Evolutionary conservation across 345 rosid species (phyloP), one percentile per base, ranked within the genome.

Genomic region (Populus nigra): DNA sequence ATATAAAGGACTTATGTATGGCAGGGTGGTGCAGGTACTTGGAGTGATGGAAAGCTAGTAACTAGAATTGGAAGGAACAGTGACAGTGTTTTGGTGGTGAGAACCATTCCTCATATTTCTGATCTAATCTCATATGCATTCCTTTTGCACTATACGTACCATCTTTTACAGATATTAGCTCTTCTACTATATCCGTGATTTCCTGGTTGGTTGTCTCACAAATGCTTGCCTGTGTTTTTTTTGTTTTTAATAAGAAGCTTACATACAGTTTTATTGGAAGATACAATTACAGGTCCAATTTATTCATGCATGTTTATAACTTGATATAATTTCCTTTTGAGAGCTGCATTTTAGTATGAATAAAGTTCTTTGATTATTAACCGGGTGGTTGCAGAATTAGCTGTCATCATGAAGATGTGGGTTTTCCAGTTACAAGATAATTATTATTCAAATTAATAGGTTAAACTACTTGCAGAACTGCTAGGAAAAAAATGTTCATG

Each of bases 1-100:
- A 80, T 82, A 49, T 84, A 71, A 83, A 90, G 94, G 84, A 91
- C 96, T 91, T 92, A 92, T 91, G 83, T 63, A 65, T 88, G 74
- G 90, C 99, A 95, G 99, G 99, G 99, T 90, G 98, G 97, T 91
- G 99, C 99, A 93, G 99, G 99, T 91, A 90, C 99, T 35, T 95
- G 99, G 99, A 95, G 99, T 79, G 99, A 95, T 85, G 98, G 98
- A 79, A 95, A 95, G 88, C 94, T 95, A 61, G 96, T 95, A 50
- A 95, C 99, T 61, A 92, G 98, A 83, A 95, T 92, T 75, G 99
- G 99, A 77, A 93, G 93, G 87, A 95, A 95, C 84, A 89, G 91
- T 59, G 89, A 83, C 78, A 86, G 96, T 74, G 99, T 95, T 75
- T 84, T 90, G 78, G 93, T 93, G 79, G 99, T 95, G 76, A 88